Conservation (phyloP, 768 basidiomycete genomes). For the Lyophyllum atratum region DNA sequence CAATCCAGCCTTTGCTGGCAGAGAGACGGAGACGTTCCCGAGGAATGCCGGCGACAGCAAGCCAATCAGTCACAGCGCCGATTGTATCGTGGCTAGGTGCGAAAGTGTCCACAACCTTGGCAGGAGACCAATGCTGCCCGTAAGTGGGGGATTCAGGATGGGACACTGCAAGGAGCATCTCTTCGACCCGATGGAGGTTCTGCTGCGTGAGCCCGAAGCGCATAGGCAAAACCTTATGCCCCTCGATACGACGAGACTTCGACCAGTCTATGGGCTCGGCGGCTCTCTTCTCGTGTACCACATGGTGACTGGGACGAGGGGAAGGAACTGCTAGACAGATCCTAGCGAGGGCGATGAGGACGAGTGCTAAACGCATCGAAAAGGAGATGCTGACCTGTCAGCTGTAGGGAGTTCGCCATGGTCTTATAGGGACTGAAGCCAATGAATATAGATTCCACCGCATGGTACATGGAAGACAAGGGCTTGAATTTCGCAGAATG, state of each 20-base stretch:
- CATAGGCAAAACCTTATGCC: constrained; percentile 39
- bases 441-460: not conserved
- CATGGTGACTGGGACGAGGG: constrained; percentile 23
- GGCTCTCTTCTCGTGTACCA: constrained; percentile 29
- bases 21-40: constrained; percentile 38
- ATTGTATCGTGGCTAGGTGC: constrained; percentile 44
- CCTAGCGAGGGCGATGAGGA: constrained; percentile 11
- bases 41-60: constrained; percentile 41
- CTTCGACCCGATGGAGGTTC: constrained; percentile 47
- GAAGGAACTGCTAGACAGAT: constrained; percentile 21
- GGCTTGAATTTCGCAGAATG: not conserved
- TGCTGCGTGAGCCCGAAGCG: constrained; percentile 49
- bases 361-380: constrained; percentile 5
- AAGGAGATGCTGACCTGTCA: not conserved
- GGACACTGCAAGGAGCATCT: constrained; percentile 47
- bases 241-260: constrained; percentile 22
- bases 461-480: not conserved
- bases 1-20: constrained; percentile 41
- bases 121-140: constrained; percentile 50
- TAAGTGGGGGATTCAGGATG: constrained; percentile 53
- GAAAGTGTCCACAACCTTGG: constrained; percentile 45
- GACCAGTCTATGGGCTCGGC: constrained; percentile 29
- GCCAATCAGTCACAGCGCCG: constrained; percentile 43
- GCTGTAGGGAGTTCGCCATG: not conserved
- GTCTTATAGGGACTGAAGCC: not conserved